Evolutionary conservation across 1,139 yeast species (phyloP).

Genomic region (Blastobotrys aristatus): DNA sequence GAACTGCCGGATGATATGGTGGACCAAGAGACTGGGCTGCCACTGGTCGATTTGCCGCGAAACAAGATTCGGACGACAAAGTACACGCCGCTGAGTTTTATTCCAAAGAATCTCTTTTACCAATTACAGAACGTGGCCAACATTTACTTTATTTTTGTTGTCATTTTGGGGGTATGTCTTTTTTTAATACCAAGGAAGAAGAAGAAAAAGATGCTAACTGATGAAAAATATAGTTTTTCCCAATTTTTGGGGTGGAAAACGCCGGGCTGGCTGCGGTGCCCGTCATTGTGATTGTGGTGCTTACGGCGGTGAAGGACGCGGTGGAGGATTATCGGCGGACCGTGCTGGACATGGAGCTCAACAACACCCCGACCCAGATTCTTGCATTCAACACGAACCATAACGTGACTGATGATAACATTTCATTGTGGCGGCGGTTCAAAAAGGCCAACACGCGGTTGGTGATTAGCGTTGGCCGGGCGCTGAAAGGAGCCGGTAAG

Average conservation of each 20-base stretch:
- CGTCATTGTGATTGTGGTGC: constrained; percentile 78
- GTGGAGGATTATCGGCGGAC: constrained; percentile 90
- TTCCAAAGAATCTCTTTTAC: constrained; percentile 73
- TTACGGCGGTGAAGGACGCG: constrained; percentile 91
- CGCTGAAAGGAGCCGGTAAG: constrained; percentile 35
- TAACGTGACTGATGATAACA: constrained; percentile 66
- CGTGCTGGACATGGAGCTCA: constrained; percentile 72
- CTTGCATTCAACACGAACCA: constrained; percentile 65
- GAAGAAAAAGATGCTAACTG: not conserved
- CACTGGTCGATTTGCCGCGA: constrained; percentile 58
- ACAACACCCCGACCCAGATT: constrained; percentile 79
- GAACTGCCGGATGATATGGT: constrained; percentile 58
- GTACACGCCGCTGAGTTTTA: constrained; percentile 82
- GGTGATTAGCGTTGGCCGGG: constrained; percentile 23
- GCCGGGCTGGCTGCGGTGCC: constrained; percentile 94
- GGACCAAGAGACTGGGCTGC: constrained; percentile 56
- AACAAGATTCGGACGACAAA: constrained; percentile 95
- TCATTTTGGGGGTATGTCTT: constrained; percentile 57
- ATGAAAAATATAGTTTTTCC: constrained; percentile 40
- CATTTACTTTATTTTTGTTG: constrained; percentile 73
- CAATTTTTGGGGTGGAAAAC: constrained; percentile 83
- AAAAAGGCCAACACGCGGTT: constrained; percentile 45
- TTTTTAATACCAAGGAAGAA: too few relatives aligned
- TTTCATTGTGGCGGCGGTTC: constrained; percentile 61
- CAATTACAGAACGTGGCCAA: constrained; percentile 92